Base-by-base conservation (phyloP, 768 basidiomycete genomes). In the Kwoniella sp. region DNA sequence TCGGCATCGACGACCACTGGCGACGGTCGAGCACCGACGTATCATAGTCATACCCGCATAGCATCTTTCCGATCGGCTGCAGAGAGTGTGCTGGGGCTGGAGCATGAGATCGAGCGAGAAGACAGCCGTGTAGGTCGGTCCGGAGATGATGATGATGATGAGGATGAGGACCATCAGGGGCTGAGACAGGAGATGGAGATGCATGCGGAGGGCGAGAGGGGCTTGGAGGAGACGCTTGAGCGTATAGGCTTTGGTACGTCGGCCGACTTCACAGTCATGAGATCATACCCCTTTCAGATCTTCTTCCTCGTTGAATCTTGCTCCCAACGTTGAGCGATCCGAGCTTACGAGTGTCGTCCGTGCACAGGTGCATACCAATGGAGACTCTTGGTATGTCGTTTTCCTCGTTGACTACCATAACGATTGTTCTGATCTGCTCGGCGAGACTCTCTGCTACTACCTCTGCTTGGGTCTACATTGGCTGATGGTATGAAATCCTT, bases 151-250 rank as follows among this genome's bases (percentile, higher is more conserved):
- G 48, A 30, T 3, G 66, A 54, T 31, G 58, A 47, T 20, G 58
- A 55, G 1, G 20, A 23, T 15, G 70, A 69, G 28, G 51, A n/a
- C n/a, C n/a, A n/a, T n/a, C n/a, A 69, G 30, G 65, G 63, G 56
- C 29, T 55, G 51, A 61, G 29, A 29, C 34, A 45, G 28, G 63
- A 55, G 12, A 52, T 56, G 30, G 59, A 15, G 26, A 45, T 38
- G 62, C 53, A 62, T 13, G 34, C 25, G 23, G 45, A 38, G 23
- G 22, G 53, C n/a, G 63, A 68, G 30, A 72, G 73, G 37, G 75
- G 77, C 2, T 59, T 79, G 54, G 79, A 80, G 57, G 69, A 75
- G 58, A 79, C 75, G 0, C 57, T 80, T 58, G 73, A 80, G 58
- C 72, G 65, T 55, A 61, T 80, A 15, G 79, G 79, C 8, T 74